Evolutionary conservation across 1,284 basidiomycete genomes (phyloP).

Genomic region (Kalmanozyma brasiliensis): DNA sequence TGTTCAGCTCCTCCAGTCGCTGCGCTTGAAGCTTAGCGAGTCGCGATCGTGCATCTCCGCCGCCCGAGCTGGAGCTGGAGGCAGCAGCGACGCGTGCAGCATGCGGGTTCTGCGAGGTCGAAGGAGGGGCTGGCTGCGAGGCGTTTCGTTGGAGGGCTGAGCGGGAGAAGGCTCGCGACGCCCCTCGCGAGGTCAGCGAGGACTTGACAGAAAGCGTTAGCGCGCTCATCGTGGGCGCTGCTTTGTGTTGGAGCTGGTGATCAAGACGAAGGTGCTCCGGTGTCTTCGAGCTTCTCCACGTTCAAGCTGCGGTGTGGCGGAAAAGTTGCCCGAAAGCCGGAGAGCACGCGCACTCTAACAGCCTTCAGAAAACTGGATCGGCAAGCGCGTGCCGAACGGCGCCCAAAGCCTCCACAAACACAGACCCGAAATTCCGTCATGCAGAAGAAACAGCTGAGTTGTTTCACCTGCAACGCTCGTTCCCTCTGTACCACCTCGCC

Average conservation of each 20-base stretch:
- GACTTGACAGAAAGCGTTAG: background rate
- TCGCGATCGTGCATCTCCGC: slow-evolving; percentile 16
- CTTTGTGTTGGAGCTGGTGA: background rate
- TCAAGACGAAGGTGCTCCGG: too few relatives aligned
- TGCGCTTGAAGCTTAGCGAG: slow-evolving; percentile 33
- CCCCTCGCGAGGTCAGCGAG: background rate
- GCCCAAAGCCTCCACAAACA: too few relatives aligned
- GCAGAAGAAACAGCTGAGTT: too few relatives aligned
- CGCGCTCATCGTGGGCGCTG: background rate
- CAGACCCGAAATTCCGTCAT: too few relatives aligned
- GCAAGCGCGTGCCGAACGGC: too few relatives aligned
- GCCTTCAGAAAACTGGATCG: too few relatives aligned
- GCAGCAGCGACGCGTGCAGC: slow-evolving; percentile 16
- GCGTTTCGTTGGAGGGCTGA: slow-evolving; percentile 2
- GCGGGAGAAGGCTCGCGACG: background rate
- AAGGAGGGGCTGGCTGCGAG: slow-evolving; percentile 21
- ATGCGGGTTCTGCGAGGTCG: slow-evolving; percentile 12
- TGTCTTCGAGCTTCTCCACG: too few relatives aligned
- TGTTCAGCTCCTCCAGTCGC: slow-evolving; percentile 33
- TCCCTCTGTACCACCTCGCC: too few relatives aligned
- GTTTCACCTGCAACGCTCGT: background rate
- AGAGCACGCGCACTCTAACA: too few relatives aligned
- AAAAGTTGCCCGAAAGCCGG: too few relatives aligned
- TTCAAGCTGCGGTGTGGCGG: too few relatives aligned
- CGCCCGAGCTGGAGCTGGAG: background rate